These are phyloP conservation scores for Tylopilus sp. DNA, from an alignment of 1,284 basidiomycete species.

Conservation along the genomic window DNA sequence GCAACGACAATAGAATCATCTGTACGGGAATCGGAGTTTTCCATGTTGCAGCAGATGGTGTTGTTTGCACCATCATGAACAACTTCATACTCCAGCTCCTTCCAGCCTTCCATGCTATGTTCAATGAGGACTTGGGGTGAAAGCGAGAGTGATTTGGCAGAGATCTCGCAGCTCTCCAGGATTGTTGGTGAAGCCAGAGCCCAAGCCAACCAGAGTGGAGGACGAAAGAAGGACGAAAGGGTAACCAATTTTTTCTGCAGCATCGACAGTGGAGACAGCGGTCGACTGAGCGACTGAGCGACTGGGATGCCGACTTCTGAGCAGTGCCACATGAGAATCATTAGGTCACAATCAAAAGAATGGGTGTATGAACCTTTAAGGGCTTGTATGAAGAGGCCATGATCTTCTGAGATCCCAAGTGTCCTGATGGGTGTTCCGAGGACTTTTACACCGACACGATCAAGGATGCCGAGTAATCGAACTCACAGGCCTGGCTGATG, in stretches of 20 bases:
- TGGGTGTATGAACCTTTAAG: slow-evolving; percentile 74
- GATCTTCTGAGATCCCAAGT: slow-evolving; percentile 95
- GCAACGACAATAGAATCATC: slow-evolving; percentile 99
- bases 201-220: slow-evolving; percentile 97
- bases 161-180: slow-evolving; percentile 95
- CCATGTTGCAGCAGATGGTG: slow-evolving; percentile 96
- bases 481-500: slow-evolving; percentile 99
- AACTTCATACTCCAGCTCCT: slow-evolving; percentile 99
- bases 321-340: slow-evolving; percentile 12
- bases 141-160: slow-evolving; percentile 89
- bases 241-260: slow-evolving; percentile 92
- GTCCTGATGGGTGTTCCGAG: slow-evolving; percentile 95
- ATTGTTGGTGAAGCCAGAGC: slow-evolving; percentile 97
- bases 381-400: slow-evolving; percentile 96
- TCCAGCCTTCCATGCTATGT: slow-evolving; percentile 99
- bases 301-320: slow-evolving; percentile 97
- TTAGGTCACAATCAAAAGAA: not conserved
- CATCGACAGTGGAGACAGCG: slow-evolving; percentile 94
- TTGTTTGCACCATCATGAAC: slow-evolving; percentile 96
- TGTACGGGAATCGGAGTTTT: slow-evolving; percentile 99
- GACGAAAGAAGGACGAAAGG: slow-evolving; percentile 98
- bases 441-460: slow-evolving; percentile 92
- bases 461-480: slow-evolving; percentile 98
- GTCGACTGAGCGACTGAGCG: slow-evolving; percentile 96
- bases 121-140: slow-evolving; percentile 97